phyloP scores from a whole-genome alignment of 2,329 filamentous ascomycete species.

The Phyllosticta citrichinensis region DNA sequence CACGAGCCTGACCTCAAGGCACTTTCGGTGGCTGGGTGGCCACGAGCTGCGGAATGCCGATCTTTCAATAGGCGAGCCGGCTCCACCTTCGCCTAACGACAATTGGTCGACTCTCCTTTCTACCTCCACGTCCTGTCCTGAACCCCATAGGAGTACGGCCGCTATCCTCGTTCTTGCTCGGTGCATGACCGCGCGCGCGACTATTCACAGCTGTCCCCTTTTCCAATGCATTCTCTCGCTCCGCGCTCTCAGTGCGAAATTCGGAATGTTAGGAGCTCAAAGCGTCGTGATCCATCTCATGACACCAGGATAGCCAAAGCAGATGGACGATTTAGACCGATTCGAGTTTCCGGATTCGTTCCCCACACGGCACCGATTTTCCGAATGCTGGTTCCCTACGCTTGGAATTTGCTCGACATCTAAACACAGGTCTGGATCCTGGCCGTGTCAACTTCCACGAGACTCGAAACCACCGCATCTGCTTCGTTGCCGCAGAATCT shows the following conservation, averaged over 20 bases:
- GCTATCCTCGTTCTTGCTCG: not conserved
- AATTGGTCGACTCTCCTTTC: not conserved
- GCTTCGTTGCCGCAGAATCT: too few species aligned
- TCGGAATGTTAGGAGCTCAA: not conserved
- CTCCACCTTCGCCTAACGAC: not conserved
- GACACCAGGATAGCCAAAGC: not conserved
- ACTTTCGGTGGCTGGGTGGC: not conserved
- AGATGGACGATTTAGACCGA: not conserved
- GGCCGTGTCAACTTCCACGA: too few species aligned
- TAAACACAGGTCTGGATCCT: too few species aligned
- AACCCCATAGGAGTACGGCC: not conserved
- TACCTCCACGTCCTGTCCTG: not conserved
- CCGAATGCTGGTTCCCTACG: not conserved
- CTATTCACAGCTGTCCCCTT: not conserved
- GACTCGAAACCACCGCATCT: too few species aligned
- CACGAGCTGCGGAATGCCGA: not conserved
- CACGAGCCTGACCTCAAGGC: not conserved
- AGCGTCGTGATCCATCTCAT: not conserved
- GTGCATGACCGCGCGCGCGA: not conserved
- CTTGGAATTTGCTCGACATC: not conserved
- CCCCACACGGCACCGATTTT: not conserved
- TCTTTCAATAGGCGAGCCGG: not conserved
- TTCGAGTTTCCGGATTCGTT: not conserved
- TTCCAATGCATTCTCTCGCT: not conserved
- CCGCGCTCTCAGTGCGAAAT: not conserved